Percentiles rank a stretch among this genome's conserved stretches.
These are phyloP conservation scores for Ganoderma lingzhi DNA, from an alignment of 1,284 basidiomycete genomes.

Conservation along the genomic window DNA sequence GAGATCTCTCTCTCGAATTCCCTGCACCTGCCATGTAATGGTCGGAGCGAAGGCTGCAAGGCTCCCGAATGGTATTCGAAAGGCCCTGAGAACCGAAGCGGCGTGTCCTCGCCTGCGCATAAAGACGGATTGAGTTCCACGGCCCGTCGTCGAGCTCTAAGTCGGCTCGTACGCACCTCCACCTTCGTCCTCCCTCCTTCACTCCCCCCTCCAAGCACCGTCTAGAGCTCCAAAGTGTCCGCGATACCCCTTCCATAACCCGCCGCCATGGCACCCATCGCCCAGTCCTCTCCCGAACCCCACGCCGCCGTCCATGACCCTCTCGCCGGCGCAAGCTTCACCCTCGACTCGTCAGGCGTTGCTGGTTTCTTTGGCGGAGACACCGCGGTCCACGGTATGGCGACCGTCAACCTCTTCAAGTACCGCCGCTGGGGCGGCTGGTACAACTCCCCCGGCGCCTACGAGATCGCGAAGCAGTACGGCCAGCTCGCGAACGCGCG, in stretches of 20 bases:
- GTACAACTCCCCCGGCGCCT: constrained; percentile 31
- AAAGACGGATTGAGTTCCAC: not conserved
- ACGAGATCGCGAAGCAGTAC: constrained; percentile 33
- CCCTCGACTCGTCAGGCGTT: constrained; percentile 32
- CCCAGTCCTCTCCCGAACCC: not conserved
- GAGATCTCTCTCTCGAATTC: not conserved
- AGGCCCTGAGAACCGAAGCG: not conserved
- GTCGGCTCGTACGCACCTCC: not conserved
- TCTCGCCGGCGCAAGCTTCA: constrained; percentile 22
- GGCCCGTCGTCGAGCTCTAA: not conserved
- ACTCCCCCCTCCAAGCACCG: not conserved
- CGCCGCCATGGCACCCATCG: constrained; percentile 4
- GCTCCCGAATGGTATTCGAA: not conserved
- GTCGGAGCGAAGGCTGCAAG: not conserved
- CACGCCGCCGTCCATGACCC: constrained; percentile 6
- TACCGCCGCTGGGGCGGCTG: constrained; percentile 29
- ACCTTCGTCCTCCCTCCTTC: not conserved
- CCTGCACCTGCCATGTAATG: not conserved
- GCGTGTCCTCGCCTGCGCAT: not conserved
- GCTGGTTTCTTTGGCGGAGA: constrained; percentile 35
- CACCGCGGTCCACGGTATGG: constrained; percentile 30
- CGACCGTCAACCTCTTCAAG: constrained; percentile 29
- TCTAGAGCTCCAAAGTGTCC: not conserved
- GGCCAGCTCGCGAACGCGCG: constrained; percentile 33
- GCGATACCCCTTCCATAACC: not conserved